Percentiles rank a stretch among this genome's conserved stretches.
Evolutionary conservation across 192 early-diverging fungal species (phyloP).

Genomic region (Gaertneriomyces semiglobifer): DNA sequence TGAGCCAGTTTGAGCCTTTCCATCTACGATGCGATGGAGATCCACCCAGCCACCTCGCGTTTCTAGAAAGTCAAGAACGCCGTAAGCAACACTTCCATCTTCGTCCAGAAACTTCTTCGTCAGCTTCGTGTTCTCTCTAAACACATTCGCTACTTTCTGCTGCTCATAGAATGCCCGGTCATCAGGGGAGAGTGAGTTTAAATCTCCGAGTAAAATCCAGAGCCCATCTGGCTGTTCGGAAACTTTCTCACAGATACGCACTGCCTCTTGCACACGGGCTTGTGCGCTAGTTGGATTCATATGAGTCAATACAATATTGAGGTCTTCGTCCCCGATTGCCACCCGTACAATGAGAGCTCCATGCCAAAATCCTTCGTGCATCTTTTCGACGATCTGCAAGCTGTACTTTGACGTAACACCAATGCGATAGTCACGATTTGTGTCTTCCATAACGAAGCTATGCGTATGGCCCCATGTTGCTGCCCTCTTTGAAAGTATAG

Average conservation of each 20-base stretch:
- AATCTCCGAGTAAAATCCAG: conserved; percentile 12
- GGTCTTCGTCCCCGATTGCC: neutral
- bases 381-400: neutral
- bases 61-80: neutral
- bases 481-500: neutral
- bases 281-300: conserved; percentile 10
- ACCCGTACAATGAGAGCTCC: neutral
- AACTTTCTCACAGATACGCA: neutral
- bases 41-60: neutral
- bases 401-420: conserved; percentile 9
- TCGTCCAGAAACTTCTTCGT: conserved; percentile 4
- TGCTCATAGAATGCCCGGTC: neutral
- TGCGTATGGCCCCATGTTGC: conserved; percentile 1
- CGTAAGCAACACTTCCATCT: conserved; percentile 8
- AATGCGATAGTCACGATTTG: conserved; percentile 10
- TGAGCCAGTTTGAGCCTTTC: neutral
- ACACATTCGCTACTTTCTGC: neutral
- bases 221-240: neutral
- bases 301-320: conserved; percentile 12
- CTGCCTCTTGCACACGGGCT: neutral
- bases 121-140: conserved; percentile 3
- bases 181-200: conserved; percentile 13
- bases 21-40: neutral
- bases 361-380: conserved; percentile 11
- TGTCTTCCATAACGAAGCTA: conserved; percentile 12